Percentiles rank a stretch among this genome's conserved stretches.
phyloP scores from a whole-genome alignment of 2,329 filamentous ascomycete species.

The Exophiala bonariae region DNA sequence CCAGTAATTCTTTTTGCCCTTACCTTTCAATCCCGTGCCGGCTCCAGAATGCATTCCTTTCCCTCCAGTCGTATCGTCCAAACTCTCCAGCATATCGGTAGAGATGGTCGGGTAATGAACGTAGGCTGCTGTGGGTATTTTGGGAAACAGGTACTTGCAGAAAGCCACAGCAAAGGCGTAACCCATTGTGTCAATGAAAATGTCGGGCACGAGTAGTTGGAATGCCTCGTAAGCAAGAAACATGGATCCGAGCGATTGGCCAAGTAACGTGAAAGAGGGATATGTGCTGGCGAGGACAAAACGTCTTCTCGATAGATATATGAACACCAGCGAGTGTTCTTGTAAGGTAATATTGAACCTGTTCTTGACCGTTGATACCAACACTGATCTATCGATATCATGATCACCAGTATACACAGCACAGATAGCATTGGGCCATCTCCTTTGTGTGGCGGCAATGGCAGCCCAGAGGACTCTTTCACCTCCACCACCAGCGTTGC shows the following conservation, averaged over 20 bases:
- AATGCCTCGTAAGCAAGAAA: slow-evolving; percentile 90
- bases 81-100: slow-evolving; percentile 89
- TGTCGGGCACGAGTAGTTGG: slow-evolving; percentile 83
- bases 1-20: slow-evolving; percentile 82
- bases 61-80: slow-evolving; percentile 64
- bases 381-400: slow-evolving; percentile 76
- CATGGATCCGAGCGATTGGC: slow-evolving; percentile 89
- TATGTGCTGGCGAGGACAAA: slow-evolving; percentile 86
- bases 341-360: slow-evolving; percentile 93
- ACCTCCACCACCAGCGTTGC: slow-evolving; percentile 93
- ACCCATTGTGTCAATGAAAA: slow-evolving; percentile 97
- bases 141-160: slow-evolving; percentile 76
- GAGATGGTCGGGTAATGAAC: slow-evolving; percentile 98
- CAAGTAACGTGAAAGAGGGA: slow-evolving; percentile 87
- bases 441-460: slow-evolving; percentile 82
- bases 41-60: slow-evolving; percentile 82
- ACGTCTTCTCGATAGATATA: slow-evolving; percentile 85
- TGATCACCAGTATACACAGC: slow-evolving; percentile 96
- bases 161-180: slow-evolving; percentile 89
- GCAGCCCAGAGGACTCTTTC: slow-evolving; percentile 97
- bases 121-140: slow-evolving; percentile 84
- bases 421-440: slow-evolving; percentile 85
- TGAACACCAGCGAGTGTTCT: slow-evolving; percentile 77
- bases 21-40: slow-evolving; percentile 70
- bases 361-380: slow-evolving; percentile 74